phyloP scores from a whole-genome alignment of 805 yeast species.

The Tanozyma kutaoensis region DNA sequence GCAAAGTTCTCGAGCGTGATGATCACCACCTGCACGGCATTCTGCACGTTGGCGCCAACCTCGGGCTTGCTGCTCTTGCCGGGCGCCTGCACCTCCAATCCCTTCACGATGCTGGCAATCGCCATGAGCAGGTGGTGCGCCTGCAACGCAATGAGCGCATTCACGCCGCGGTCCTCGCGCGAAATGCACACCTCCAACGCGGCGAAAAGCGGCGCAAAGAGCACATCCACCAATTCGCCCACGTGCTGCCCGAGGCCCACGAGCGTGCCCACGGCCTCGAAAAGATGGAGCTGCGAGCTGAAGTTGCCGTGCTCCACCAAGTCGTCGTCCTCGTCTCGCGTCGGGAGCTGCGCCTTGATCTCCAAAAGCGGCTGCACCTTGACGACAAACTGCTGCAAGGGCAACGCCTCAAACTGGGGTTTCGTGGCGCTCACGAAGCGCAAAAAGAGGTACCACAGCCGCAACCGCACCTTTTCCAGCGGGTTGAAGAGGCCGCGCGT shows the following conservation, averaged over 20 bases:
- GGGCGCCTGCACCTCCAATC: conserved; percentile 46
- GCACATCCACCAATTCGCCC: conserved; percentile 41
- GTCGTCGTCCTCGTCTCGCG: conserved; percentile 44
- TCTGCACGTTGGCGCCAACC: conserved; percentile 33
- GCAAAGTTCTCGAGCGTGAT: conserved; percentile 72
- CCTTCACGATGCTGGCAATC: conserved; percentile 80
- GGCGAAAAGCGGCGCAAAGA: conserved; percentile 64
- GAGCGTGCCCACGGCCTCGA: conserved; percentile 76
- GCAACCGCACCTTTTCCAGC: conserved; percentile 58
- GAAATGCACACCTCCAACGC: conserved; percentile 54
- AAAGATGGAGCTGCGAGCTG: conserved; percentile 68
- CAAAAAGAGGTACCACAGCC: conserved; percentile 85
- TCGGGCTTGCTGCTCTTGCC: conserved; percentile 10
- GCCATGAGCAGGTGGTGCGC: conserved; percentile 83
- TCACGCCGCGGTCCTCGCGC: conserved; percentile 19
- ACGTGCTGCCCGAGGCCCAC: conserved; percentile 31
- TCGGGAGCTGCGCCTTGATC: conserved; percentile 44
- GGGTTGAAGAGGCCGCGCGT: conserved; percentile 74
- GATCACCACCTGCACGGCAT: conserved; percentile 69
- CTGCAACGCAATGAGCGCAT: conserved; percentile 41
- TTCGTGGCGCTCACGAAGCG: conserved; percentile 70
- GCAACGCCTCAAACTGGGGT: conserved; percentile 38
- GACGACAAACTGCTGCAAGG: conserved; percentile 42
- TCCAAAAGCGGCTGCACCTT: conserved; percentile 49
- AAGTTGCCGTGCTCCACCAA: conserved; percentile 40